A percentile compares a stretch with the other conserved stretches of the same genome.
Conservation (phyloP, 768 basidiomycete species). For the Sistotremastrum niveocremeum region DNA sequence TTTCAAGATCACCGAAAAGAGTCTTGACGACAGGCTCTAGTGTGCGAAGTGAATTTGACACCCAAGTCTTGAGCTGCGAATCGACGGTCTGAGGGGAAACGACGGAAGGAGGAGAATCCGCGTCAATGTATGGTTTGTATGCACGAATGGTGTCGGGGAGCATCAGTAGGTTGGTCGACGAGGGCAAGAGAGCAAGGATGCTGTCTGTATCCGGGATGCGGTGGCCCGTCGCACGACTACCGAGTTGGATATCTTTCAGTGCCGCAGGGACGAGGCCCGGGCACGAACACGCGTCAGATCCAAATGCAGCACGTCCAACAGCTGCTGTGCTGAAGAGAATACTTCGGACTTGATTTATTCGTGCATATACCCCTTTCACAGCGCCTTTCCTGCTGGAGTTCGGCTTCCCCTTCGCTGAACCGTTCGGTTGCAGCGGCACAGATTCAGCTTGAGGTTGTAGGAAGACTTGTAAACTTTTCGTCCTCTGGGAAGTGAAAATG, state of each 20-base stretch:
- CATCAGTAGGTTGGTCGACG: constrained; percentile 69
- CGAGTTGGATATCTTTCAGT: constrained; percentile 18
- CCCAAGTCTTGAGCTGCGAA: constrained; percentile 49
- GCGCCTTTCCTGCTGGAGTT: constrained; percentile 11
- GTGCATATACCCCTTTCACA: constrained; percentile 2
- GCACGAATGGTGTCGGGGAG: constrained; percentile 56
- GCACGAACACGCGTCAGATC: constrained; percentile 53
- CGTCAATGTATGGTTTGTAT: constrained; percentile 80
- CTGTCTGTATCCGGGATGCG: constrained; percentile 18
- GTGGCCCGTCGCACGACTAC: constrained; percentile 51
- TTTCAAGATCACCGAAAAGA: constrained; percentile 50
- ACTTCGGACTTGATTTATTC: constrained; percentile 3
- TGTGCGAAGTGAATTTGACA: constrained; percentile 33
- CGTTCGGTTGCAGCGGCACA: constrained; percentile 1
- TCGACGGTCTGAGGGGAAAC: constrained; percentile 30
- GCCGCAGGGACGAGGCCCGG: constrained; percentile 22
- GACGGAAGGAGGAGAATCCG: constrained; percentile 42
- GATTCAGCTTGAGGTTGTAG: constrained; percentile 14
- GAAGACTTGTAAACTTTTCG: constrained; percentile 37
- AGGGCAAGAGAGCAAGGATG: constrained; percentile 59
- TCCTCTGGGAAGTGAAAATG: constrained; percentile 59
- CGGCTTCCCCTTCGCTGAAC: constrained; percentile 22
- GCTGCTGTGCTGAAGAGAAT: constrained; percentile 28
- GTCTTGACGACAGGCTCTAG: constrained; percentile 31
- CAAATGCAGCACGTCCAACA: constrained; percentile 29